These are phyloP conservation scores for Hyaloscypha finlandica DNA, from an alignment of 495 filamentous ascomycete genomes.

Conservation along the genomic window DNA sequence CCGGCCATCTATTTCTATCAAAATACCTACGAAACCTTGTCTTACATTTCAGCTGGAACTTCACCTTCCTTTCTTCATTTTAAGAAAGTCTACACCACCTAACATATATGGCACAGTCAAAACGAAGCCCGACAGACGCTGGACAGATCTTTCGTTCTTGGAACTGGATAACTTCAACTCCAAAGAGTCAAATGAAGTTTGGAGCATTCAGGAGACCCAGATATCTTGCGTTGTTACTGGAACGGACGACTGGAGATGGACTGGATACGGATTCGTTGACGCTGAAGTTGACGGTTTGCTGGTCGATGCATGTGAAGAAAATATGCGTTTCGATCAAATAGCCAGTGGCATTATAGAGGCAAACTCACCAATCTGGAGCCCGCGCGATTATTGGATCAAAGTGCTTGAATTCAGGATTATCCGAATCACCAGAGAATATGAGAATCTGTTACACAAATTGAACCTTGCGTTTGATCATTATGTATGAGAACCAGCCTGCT, in stretches of 20 bases:
- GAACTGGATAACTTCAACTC: neutral
- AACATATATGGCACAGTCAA: neutral
- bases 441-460: conserved; percentile 1
- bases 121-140: conserved; percentile 1
- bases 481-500: neutral
- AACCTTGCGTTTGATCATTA: conserved; percentile 7
- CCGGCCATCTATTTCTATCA: conserved; percentile 6
- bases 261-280: conserved; percentile 16
- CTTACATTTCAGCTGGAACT: conserved; percentile 12
- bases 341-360: neutral
- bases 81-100: conserved; percentile 3
- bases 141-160: conserved; percentile 18
- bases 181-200: conserved; percentile 7
- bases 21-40: conserved; percentile 7
- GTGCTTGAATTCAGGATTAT: conserved; percentile 8
- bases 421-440: neutral
- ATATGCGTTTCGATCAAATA: conserved; percentile 11
- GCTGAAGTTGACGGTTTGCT: conserved; percentile 11
- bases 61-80: conserved; percentile 9
- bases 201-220: conserved; percentile 12
- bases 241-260: conserved; percentile 8
- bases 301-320: neutral
- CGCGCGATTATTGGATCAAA: conserved; percentile 15
- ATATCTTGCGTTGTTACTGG: conserved; percentile 11
- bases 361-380: neutral